Evolutionary conservation across 768 basidiomycete genomes (phyloP), one percentile per base, ranked within the genome.

Genomic region (Serendipita sp.): DNA sequence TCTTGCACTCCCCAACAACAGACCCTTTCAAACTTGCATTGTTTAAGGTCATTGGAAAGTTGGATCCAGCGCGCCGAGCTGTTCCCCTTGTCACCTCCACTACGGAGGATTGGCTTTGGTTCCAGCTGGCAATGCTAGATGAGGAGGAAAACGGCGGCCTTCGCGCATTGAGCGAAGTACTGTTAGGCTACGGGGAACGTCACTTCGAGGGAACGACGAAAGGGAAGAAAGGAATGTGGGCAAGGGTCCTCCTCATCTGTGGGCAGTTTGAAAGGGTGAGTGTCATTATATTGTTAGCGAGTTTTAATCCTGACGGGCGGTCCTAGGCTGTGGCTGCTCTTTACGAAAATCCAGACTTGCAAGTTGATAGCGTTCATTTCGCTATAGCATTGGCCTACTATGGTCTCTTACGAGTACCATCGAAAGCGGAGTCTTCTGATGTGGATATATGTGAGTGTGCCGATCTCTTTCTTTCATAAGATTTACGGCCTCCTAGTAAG

Each of bases 31-130:
- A 97, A 71, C 83, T 94, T 61, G 94, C 93, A 0, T 72, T 99
- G 33, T 97, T 96, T 78, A 97, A 96, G 72, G 76, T 99, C 38
- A 87, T 97, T 78, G 95, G 92, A 45, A 88, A 88, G 68, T 80
- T 95, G 61, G 96, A 99, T 67, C 83, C 91, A 1, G 73, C 81
- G 3, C 78, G 88, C 62, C 80, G 92, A 53, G 86, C 82, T 68
- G 84, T 94, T 2, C 80, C 83, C 3, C 82, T 84, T 42, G 91
- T 97, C 3, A 97, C 93, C 0, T 81, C 81, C 9, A 94, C 93
- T 0, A 93, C 90, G 1, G 96, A 97, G 71, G 96, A 99, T 72
- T 99, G 95, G 95, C 76, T 97, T 38, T 99, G 95, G 95, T 85
- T 94, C 77, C 94, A 99, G 74, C 79, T 98, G 14, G 79, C 85